Conservation (phyloP, 2,329 filamentous ascomycete species). For the Fusarium dlaminii region DNA sequence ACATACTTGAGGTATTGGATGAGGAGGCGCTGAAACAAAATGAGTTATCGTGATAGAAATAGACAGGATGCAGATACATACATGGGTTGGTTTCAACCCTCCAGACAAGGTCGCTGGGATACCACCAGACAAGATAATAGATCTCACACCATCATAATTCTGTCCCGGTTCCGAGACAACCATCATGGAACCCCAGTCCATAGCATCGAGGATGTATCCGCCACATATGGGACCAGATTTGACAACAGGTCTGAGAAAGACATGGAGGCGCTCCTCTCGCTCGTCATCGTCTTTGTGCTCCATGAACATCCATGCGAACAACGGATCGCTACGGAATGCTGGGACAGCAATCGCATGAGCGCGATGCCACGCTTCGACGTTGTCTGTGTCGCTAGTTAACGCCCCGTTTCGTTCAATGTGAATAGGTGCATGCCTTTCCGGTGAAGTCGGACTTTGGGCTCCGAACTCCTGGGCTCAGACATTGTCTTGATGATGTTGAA, state of each 20-base stretch:
- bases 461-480: neutral
- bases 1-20: neutral
- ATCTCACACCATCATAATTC: constrained; percentile 4
- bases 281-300: neutral
- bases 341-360: neutral
- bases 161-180: constrained; percentile 16
- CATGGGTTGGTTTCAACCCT: constrained; percentile 2
- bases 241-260: neutral
- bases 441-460: neutral
- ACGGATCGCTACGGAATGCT: neutral
- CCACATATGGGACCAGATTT: neutral
- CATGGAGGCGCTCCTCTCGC: neutral
- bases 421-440: neutral
- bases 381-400: neutral
- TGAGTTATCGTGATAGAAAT: neutral
- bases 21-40: neutral
- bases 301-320: neutral
- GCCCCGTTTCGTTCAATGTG: neutral
- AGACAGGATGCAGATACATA: neutral
- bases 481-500: neutral
- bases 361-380: neutral
- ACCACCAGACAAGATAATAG: neutral
- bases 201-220: constrained; percentile 4
- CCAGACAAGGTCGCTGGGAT: constrained; percentile 12
- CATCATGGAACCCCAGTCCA: constrained; percentile 17